Percentiles rank a stretch among this genome's conserved stretches.
phyloP scores from a whole-genome alignment of 345 rosid species.

The Brassica rapa region DNA sequence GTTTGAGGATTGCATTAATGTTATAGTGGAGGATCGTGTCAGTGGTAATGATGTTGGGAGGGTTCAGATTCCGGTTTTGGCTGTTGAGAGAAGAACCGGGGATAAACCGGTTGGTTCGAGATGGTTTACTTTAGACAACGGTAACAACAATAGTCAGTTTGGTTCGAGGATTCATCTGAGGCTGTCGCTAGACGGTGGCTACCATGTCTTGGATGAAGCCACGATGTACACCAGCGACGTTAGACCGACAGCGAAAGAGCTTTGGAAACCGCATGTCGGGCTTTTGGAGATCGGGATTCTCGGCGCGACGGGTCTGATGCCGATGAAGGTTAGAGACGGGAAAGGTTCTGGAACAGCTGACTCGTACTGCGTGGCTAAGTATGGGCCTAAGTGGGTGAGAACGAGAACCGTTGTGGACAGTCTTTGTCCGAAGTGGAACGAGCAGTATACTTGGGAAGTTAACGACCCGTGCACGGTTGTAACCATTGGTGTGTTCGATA shows the following conservation, averaged over 20 bases:
- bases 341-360: slow-evolving; percentile 53
- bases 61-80: slow-evolving; percentile 50
- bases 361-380: slow-evolving; percentile 74
- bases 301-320: slow-evolving; percentile 64
- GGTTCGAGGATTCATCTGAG: slow-evolving; percentile 65
- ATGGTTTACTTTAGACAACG: slow-evolving; percentile 65
- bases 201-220: slow-evolving; percentile 71
- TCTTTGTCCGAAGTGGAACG: slow-evolving; percentile 71
- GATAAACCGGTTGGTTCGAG: slow-evolving; percentile 58
- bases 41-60: slow-evolving; percentile 51
- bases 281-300: slow-evolving; percentile 76
- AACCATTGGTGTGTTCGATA: slow-evolving; percentile 70
- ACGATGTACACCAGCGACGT: slow-evolving; percentile 64
- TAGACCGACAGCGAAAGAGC: slow-evolving; percentile 59
- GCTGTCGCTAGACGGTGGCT: slow-evolving; percentile 66
- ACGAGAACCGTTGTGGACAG: slow-evolving; percentile 66
- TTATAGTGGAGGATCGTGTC: slow-evolving; percentile 55
- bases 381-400: slow-evolving; percentile 78
- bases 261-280: slow-evolving; percentile 71
- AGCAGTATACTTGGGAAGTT: slow-evolving; percentile 79
- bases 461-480: slow-evolving; percentile 71
- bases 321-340: slow-evolving; percentile 56
- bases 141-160: slow-evolving; percentile 46
- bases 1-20: slow-evolving; percentile 61
- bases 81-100: slow-evolving; percentile 51